phyloP scores from a whole-genome alignment of 148 eudicot genomes.

The Rhododendron griersonianum region DNA sequence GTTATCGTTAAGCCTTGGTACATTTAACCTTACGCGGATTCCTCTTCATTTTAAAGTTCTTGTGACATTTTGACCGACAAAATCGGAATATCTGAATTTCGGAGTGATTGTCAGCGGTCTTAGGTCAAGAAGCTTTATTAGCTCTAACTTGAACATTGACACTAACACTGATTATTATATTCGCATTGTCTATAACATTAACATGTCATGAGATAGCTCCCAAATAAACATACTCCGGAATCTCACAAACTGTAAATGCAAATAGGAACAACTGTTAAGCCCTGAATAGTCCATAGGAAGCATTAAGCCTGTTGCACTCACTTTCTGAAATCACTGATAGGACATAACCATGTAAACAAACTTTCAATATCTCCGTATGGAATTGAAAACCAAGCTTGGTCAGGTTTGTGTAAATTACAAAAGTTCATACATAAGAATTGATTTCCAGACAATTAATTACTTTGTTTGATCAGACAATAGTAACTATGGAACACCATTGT shows the following conservation, averaged over 20 bases:
- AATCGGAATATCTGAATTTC: slow-evolving; percentile 72
- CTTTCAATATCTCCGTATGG: background rate
- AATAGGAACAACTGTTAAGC: background rate
- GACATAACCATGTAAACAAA: background rate
- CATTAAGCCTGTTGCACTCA: background rate
- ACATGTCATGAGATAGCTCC: background rate
- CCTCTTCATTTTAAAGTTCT: slow-evolving; percentile 98
- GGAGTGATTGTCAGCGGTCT: background rate
- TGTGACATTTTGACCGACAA: slow-evolving; percentile 97
- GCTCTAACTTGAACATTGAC: background rate
- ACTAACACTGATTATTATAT: background rate
- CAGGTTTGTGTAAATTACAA: background rate
- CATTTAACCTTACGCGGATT: slow-evolving; percentile 97
- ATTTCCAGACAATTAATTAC: background rate
- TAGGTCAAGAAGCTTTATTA: background rate
- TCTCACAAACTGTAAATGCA: background rate
- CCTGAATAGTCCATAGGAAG: background rate
- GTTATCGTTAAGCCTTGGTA: slow-evolving; percentile 79
- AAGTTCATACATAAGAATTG: background rate
- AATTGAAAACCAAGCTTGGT: background rate
- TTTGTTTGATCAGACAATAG: background rate
- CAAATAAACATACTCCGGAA: background rate
- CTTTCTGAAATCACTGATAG: background rate
- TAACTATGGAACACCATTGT: background rate
- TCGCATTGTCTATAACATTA: background rate